These are phyloP conservation scores for Suillus brevipes DNA, from an alignment of 768 basidiomycete species.

Conservation along the genomic window DNA sequence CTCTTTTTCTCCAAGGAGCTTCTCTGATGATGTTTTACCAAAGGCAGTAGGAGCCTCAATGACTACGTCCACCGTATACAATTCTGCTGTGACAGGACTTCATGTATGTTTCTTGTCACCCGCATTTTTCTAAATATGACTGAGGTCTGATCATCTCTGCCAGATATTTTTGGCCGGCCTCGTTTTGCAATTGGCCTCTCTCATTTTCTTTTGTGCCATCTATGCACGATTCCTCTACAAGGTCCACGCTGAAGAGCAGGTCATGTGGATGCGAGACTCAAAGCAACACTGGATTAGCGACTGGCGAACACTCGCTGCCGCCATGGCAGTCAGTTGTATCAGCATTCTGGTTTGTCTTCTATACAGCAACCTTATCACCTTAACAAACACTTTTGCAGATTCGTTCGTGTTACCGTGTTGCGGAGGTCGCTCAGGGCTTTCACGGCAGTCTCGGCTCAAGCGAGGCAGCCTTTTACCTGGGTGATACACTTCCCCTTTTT, in stretches of 20 bases:
- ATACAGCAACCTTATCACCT: background rate
- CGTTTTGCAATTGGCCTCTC: conserved; percentile 54
- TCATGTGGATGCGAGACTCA: conserved; percentile 41
- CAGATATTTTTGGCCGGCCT: conserved; percentile 63
- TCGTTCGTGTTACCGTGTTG: conserved; percentile 61
- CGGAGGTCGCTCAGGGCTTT: conserved; percentile 67
- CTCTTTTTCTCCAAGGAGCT: background rate
- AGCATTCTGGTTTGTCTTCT: conserved; percentile 56
- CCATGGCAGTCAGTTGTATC: conserved; percentile 54
- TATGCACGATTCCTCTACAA: conserved; percentile 50
- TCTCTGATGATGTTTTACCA: background rate
- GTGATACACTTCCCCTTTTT: conserved; percentile 68
- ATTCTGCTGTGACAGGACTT: conserved; percentile 32
- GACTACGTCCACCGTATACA: conserved; percentile 39
- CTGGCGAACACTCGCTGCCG: conserved; percentile 58
- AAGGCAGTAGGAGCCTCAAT: conserved; percentile 52
- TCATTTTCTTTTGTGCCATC: conserved; percentile 47
- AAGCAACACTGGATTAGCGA: conserved; percentile 49
- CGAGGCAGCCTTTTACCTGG: conserved; percentile 63
- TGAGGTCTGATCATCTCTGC: background rate
- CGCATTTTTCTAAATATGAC: conserved; percentile 1
- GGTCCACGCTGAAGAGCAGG: conserved; percentile 41
- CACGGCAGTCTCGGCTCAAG: conserved; percentile 54
- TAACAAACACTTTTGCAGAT: conserved; percentile 38
- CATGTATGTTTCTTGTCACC: conserved; percentile 31